A percentile compares a stretch with the other conserved stretches of the same genome.
Evolutionary conservation across 352 stramenopile species (phyloP).

Genomic region (Saprolegnia diclina): DNA sequence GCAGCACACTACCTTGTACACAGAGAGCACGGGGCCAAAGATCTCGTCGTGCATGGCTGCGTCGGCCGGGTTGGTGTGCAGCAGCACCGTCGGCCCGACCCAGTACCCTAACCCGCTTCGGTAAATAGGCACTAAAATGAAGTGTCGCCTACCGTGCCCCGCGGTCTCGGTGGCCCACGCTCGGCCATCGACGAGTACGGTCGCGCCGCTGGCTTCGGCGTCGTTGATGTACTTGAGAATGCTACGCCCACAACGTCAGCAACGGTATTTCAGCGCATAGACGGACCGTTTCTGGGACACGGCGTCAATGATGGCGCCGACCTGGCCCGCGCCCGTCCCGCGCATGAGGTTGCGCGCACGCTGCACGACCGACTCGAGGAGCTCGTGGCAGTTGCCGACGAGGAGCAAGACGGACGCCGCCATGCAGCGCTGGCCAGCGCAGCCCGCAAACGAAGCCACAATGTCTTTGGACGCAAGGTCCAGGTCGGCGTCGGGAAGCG

Average conservation of each 20-base stretch:
- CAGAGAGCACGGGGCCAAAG: conserved; percentile 95
- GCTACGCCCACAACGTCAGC: conserved; percentile 28
- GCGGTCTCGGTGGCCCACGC: conserved; percentile 53
- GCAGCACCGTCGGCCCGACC: conserved; percentile 93
- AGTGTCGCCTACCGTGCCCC: conserved; percentile 28
- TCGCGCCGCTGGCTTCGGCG: conserved; percentile 68
- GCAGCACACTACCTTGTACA: conserved; percentile 48
- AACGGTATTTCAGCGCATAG: not conserved
- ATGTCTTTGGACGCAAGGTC: conserved; percentile 92
- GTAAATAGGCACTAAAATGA: too few species aligned
- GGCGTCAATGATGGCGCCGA: conserved; percentile 94
- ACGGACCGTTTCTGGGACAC: conserved; percentile 58
- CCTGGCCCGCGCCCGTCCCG: conserved; percentile 87
- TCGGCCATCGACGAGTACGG: conserved; percentile 91
- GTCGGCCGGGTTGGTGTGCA: conserved; percentile 85
- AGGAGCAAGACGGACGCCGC: conserved; percentile 93
- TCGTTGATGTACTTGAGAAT: conserved; percentile 94
- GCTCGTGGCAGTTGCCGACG: conserved; percentile 61
- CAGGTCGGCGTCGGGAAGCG: conserved; percentile 90
- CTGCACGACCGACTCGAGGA: conserved; percentile 84
- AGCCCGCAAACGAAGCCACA: conserved; percentile 93
- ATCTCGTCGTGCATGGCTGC: conserved; percentile 93
- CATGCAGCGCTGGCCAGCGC: conserved; percentile 83
- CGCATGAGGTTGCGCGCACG: conserved; percentile 82
- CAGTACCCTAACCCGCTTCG: conserved; percentile 58